Conservation (phyloP, 768 basidiomycete genomes). For the Lepiota subincarnata region DNA sequence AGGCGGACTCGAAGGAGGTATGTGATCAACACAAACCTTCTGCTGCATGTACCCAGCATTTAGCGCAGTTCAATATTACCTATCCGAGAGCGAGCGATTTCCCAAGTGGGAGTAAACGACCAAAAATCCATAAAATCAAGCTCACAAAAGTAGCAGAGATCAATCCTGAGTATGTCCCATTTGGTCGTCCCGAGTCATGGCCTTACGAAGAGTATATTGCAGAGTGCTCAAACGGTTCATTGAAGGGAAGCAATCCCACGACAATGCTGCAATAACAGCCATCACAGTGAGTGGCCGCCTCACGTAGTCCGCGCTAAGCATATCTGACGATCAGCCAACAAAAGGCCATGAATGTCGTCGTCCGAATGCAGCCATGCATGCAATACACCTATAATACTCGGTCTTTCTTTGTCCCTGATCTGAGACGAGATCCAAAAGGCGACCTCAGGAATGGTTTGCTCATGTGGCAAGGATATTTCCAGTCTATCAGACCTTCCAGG, state of each 20-base stretch:
- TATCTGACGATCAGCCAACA: neutral
- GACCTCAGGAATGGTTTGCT: conserved; percentile 56
- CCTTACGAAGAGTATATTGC: neutral
- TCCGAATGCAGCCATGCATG: conserved; percentile 70
- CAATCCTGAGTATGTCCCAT: conserved; percentile 26
- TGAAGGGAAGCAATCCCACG: conserved; percentile 56
- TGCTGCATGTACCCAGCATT: neutral
- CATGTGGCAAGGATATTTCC: conserved; percentile 80
- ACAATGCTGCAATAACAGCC: conserved; percentile 56
- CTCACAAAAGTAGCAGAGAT: conserved; percentile 51
- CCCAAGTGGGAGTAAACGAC: conserved; percentile 35
- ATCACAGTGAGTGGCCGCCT: conserved; percentile 45
- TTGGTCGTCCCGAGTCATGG: neutral
- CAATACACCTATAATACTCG: conserved; percentile 70
- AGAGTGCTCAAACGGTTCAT: conserved; percentile 65
- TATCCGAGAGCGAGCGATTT: conserved; percentile 30
- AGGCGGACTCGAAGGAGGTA: conserved; percentile 48
- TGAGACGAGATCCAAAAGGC: conserved; percentile 28
- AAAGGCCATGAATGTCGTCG: conserved; percentile 74
- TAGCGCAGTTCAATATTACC: conserved; percentile 56
- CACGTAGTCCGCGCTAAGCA: neutral
- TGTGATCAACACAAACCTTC: conserved; percentile 11
- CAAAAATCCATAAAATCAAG: conserved; percentile 67
- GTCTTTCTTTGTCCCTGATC: conserved; percentile 68
- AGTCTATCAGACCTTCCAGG: conserved; percentile 67